Conservation (phyloP, 1,139 yeast species). For the Kodamaea sp. region DNA sequence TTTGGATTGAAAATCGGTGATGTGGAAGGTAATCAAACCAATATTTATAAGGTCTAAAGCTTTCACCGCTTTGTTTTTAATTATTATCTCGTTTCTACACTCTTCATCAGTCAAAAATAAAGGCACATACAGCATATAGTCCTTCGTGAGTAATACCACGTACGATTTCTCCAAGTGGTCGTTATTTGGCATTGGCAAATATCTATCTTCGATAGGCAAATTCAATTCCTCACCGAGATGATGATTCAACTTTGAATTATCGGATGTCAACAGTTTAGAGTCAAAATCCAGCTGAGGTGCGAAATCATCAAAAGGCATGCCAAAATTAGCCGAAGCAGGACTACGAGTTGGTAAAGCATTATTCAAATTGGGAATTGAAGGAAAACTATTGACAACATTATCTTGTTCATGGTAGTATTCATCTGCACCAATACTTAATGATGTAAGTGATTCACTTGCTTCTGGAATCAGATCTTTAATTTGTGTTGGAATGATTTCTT, state of each 20-base stretch:
- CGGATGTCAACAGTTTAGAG: slow-evolving; percentile 2
- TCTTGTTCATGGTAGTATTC: too few species aligned
- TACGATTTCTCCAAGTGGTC: slow-evolving; percentile 4
- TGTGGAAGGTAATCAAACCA: slow-evolving; percentile 49
- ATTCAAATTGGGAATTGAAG: not conserved
- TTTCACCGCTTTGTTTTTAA: slow-evolving; percentile 37
- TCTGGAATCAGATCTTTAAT: slow-evolving; percentile 5
- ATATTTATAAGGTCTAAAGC: slow-evolving; percentile 40
- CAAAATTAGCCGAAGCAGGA: slow-evolving; percentile 3
- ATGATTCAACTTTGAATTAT: not conserved
- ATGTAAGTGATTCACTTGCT: not conserved
- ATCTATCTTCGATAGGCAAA: slow-evolving; percentile 22
- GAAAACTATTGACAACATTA: too few species aligned
- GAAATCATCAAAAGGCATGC: slow-evolving; percentile 3
- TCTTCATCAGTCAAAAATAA: slow-evolving; percentile 26
- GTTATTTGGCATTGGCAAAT: slow-evolving; percentile 24
- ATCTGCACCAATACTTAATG: too few species aligned
- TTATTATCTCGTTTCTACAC: slow-evolving; percentile 10
- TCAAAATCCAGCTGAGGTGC: not conserved
- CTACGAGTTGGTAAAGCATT: not conserved
- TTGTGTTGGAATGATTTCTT: slow-evolving; percentile 1
- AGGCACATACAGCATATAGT: slow-evolving; percentile 52
- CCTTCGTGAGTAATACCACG: slow-evolving; percentile 53
- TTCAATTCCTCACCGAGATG: slow-evolving; percentile 1
- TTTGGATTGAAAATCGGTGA: slow-evolving; percentile 67